Percentiles rank a stretch among this genome's conserved stretches.
phyloP scores from a whole-genome alignment of 2,329 filamentous ascomycete genomes.

The Alternaria hordeiaustralica region DNA sequence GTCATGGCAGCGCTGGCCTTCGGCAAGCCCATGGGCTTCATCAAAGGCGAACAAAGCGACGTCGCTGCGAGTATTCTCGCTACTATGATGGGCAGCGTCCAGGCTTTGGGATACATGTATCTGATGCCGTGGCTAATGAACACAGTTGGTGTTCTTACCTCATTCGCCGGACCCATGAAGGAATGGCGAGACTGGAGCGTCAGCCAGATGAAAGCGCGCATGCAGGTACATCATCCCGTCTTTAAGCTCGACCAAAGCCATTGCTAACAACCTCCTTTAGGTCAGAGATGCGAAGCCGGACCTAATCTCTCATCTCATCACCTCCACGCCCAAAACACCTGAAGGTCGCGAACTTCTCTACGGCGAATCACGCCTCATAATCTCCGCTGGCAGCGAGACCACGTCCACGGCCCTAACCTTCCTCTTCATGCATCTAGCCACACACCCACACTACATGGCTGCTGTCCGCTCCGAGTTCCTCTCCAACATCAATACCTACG shows the following conservation, averaged over 20 bases:
- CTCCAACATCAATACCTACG: conserved; percentile 7
- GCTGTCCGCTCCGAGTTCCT: conserved; percentile 29
- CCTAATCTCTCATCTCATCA: conserved; percentile 32
- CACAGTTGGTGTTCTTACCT: conserved; percentile 24
- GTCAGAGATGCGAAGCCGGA: conserved; percentile 26
- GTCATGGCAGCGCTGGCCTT: conserved; percentile 56
- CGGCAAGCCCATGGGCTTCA: conserved; percentile 49
- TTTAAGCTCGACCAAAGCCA: background rate
- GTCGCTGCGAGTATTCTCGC: conserved; percentile 30
- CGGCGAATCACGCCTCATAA: conserved; percentile 41
- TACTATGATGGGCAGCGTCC: conserved; percentile 40
- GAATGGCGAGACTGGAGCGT: conserved; percentile 34
- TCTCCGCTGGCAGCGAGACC: conserved; percentile 52
- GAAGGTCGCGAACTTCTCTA: conserved; percentile 29
- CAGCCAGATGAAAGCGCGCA: conserved; percentile 28
- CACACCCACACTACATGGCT: conserved; percentile 22
- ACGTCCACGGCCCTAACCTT: conserved; percentile 61
- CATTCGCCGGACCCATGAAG: conserved; percentile 33
- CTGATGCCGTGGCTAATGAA: conserved; percentile 40
- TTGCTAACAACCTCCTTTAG: conserved; percentile 6
- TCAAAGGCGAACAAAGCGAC: conserved; percentile 43
- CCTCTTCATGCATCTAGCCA: conserved; percentile 50
- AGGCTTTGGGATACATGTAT: conserved; percentile 30
- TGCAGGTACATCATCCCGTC: conserved; percentile 19
- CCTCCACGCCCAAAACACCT: conserved; percentile 16